phyloP scores from a whole-genome alignment of 2,329 filamentous ascomycete species.

The Leptographium galeiforme region DNA sequence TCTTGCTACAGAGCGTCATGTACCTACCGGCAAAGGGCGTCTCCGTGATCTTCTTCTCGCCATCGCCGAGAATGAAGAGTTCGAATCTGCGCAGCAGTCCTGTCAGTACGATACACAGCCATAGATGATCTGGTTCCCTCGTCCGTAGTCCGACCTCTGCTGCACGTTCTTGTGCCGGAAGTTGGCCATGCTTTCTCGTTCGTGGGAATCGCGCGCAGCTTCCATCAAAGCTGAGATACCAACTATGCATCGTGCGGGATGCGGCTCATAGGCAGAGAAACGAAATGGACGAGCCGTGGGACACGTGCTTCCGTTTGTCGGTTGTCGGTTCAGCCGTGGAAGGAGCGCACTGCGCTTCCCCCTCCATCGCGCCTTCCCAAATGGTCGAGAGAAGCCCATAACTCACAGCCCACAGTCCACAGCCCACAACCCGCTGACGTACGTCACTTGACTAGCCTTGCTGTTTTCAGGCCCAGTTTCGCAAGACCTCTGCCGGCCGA shows the following conservation, averaged over 20 bases:
- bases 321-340: neutral
- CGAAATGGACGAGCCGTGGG: neutral
- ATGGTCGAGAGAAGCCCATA: neutral
- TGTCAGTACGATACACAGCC: slow-evolving; percentile 8
- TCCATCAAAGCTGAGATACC: no score
- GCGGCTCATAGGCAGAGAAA: no score
- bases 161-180: slow-evolving; percentile 25
- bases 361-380: neutral
- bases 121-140: neutral
- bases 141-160: slow-evolving; percentile 15
- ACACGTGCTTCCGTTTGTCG: neutral
- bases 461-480: neutral
- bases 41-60: slow-evolving; percentile 87
- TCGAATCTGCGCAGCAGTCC: slow-evolving; percentile 54
- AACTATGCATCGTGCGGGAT: no score
- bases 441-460: neutral
- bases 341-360: neutral
- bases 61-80: slow-evolving; percentile 74
- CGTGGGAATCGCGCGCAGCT: neutral
- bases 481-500: neutral
- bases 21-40: slow-evolving; percentile 73
- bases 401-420: neutral
- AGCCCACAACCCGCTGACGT: neutral
- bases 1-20: neutral
- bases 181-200: slow-evolving; percentile 16